Base-by-base conservation (phyloP, 2,329 filamentous ascomycete species). In the Exophiala mesophila region DNA sequence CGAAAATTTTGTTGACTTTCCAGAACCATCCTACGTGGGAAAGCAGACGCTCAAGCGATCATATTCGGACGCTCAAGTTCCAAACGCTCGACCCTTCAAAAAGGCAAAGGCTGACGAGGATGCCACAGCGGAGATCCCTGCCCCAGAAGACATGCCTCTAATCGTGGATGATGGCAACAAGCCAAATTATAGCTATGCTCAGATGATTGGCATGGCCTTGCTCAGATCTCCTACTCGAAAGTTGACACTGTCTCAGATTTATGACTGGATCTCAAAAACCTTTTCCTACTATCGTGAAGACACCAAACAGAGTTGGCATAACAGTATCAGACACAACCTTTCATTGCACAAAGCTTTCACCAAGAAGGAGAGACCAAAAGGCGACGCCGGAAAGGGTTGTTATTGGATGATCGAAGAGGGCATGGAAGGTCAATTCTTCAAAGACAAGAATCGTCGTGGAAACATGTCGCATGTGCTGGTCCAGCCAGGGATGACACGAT, bases 261-360 rank as follows among this genome's bases (percentile, higher is more conserved):
- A 97, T 75, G 95, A 94, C 62, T 98, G 92, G 90, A 97, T 98
- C 57, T 94, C 88, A n/a, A 87, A 94, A 62, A 89, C 83, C 13
- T 97, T 85, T 62, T 82, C 78, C 4, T 96, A 90, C 66, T 98
- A 97, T 70, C 82, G 78, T 55, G 78, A 82, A 42, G 88, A 96
- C 57, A 81, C 85, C 8, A 56, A 55, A 41, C 47, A 50, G 30
- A 90, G 92, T 50, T 98, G 92, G 92, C 90, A 97, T 66, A 98
- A 98, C 66, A 97, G 92, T 69, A 98, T 98, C 63, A 85, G 92
- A 23, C 92, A 98, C 66, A 98, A 98, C 57, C 79, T 98, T 23
- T 96, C 89, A 60, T 73, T 98, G 32, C 94, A 96, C 73, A 97
- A 97, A 68, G 87, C 86, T 34, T 97, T 97, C 60, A 82, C 89